Evolutionary conservation across 805 yeast genomes (phyloP).

Genomic region (Ogataea nakhonphanomensis): DNA sequence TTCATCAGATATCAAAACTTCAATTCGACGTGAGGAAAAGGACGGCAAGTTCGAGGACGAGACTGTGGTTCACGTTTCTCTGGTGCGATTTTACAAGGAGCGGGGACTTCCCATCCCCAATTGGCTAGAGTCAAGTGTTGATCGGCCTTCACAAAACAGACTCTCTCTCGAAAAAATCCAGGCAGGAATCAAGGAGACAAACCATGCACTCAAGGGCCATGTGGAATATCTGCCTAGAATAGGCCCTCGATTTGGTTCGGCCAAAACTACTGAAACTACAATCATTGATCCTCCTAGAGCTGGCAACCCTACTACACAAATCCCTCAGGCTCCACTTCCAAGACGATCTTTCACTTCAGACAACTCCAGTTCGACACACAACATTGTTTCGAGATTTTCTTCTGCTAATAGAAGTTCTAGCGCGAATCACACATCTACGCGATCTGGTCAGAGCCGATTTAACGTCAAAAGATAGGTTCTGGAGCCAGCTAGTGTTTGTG

Average conservation of each 20-base stretch:
- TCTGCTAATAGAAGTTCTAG: not conserved
- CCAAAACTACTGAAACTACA: slow-evolving; percentile 4
- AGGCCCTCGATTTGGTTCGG: slow-evolving; percentile 14
- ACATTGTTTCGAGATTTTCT: slow-evolving; percentile 16
- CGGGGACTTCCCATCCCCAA: slow-evolving; percentile 24
- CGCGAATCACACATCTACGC: not conserved
- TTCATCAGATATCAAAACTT: slow-evolving; percentile 20
- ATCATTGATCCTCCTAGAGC: not conserved
- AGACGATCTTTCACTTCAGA: slow-evolving; percentile 5
- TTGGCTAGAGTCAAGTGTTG: slow-evolving; percentile 24
- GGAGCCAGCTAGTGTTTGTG: too few relatives aligned
- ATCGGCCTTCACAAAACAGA: slow-evolving; percentile 1
- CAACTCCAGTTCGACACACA: slow-evolving; percentile 1
- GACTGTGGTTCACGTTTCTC: slow-evolving; percentile 32
- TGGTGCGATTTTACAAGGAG: slow-evolving; percentile 27
- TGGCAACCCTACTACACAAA: not conserved
- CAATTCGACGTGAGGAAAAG: slow-evolving; percentile 30
- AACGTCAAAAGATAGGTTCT: slow-evolving; percentile 7
- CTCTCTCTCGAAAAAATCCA: slow-evolving; percentile 14
- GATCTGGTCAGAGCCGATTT: slow-evolving; percentile 9
- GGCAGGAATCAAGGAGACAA: slow-evolving; percentile 10
- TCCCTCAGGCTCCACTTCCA: slow-evolving; percentile 13
- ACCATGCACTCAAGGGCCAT: slow-evolving; percentile 14
- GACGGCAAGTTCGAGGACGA: slow-evolving; percentile 34
- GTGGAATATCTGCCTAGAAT: slow-evolving; percentile 15